Evolutionary conservation across 2,329 filamentous ascomycete genomes (phyloP).

Genomic region (Fusarium citri): DNA sequence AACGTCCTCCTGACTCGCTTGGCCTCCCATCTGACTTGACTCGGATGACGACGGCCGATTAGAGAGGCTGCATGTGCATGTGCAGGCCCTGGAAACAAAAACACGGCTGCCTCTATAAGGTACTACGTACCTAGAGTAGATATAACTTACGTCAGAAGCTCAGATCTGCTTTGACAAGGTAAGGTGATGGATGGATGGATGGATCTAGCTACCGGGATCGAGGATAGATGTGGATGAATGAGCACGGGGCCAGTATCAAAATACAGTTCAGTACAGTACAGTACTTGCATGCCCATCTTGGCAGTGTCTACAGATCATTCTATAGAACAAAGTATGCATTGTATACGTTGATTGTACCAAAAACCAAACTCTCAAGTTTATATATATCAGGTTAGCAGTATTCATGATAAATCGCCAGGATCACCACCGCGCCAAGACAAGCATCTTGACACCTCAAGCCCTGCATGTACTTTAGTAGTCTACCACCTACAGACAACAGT

Average conservation of each 20-base stretch:
- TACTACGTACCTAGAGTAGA: conserved; percentile 17
- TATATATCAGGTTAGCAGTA: background rate
- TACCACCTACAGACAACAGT: conserved; percentile 1
- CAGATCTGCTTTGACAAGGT: conserved; percentile 34
- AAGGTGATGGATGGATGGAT: conserved; percentile 11
- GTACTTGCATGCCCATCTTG: no score
- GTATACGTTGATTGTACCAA: background rate
- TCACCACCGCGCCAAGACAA: conserved; percentile 3
- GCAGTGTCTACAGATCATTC: background rate
- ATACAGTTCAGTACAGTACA: background rate
- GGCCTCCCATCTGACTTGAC: conserved; percentile 46
- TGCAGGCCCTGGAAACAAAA: background rate
- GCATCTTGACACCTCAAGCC: conserved; percentile 1
- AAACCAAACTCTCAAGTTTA: background rate
- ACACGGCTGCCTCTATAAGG: background rate
- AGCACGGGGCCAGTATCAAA: conserved; percentile 11
- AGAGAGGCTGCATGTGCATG: conserved; percentile 30
- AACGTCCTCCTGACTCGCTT: conserved; percentile 43
- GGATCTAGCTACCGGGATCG: conserved; percentile 32
- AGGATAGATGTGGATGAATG: conserved; percentile 22
- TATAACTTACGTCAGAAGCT: conserved; percentile 33
- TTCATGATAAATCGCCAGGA: conserved; percentile 1
- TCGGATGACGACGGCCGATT: conserved; percentile 44
- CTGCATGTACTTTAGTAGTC: background rate
- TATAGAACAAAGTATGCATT: background rate